A percentile compares a stretch with the other conserved stretches of the same genome.
Conservation (phyloP, 106 monocot species). For the Ottelia alismoides region DNA sequence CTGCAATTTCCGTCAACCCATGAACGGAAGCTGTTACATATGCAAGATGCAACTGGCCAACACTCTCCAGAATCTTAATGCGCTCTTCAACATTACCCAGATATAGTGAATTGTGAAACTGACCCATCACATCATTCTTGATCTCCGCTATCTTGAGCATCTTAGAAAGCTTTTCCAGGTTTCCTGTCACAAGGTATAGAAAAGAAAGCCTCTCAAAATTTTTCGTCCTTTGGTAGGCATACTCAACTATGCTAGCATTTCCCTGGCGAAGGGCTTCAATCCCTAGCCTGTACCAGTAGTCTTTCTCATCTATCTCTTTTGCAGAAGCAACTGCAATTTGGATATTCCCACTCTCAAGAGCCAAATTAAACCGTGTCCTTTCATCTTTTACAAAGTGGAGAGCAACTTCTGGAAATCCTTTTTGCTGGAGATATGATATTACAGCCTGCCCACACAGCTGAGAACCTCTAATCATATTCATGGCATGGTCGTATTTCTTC, state of each 20-base stretch:
- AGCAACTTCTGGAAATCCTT: slow-evolving; percentile 86
- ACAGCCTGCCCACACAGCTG: slow-evolving; percentile 84
- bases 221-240: slow-evolving; percentile 83
- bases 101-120: slow-evolving; percentile 91
- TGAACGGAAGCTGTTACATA: slow-evolving; percentile 66
- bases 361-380: slow-evolving; percentile 74
- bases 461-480: slow-evolving; percentile 77
- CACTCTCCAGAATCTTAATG: slow-evolving; percentile 64
- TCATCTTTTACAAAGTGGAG: slow-evolving; percentile 91
- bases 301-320: slow-evolving; percentile 88
- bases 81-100: slow-evolving; percentile 60
- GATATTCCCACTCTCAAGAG: slow-evolving; percentile 83
- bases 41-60: slow-evolving; percentile 78
- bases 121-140: slow-evolving; percentile 86
- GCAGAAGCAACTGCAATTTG: slow-evolving; percentile 90
- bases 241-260: slow-evolving; percentile 79
- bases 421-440: slow-evolving; percentile 80
- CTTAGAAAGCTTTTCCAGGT: slow-evolving; percentile 62
- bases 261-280: slow-evolving; percentile 88
- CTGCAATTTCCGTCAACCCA: slow-evolving; percentile 54
- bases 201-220: slow-evolving; percentile 88
- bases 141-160: slow-evolving; percentile 83
- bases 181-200: slow-evolving; percentile 74
- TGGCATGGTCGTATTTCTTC: slow-evolving; percentile 71
- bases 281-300: slow-evolving; percentile 80